These are phyloP conservation scores for Phytophthora crassamura DNA, from an alignment of 352 stramenopile genomes.

Conservation along the genomic window DNA sequence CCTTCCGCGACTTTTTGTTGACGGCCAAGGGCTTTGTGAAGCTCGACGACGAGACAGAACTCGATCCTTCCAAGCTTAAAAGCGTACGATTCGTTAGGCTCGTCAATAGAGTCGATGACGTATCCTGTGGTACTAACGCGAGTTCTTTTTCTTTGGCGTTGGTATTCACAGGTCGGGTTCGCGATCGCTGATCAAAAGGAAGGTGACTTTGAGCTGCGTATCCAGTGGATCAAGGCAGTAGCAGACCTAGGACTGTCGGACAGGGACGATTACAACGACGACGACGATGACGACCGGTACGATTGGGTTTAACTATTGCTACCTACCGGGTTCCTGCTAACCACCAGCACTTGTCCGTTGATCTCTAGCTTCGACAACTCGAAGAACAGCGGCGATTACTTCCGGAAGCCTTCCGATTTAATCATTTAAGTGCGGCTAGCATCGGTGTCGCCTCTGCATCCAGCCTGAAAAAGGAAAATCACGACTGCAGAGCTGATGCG, in stretches of 20 bases:
- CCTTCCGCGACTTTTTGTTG: slow-evolving; percentile 82
- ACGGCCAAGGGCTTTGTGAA: slow-evolving; percentile 87
- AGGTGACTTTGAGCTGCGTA: slow-evolving; percentile 82
- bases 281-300: slow-evolving; percentile 43
- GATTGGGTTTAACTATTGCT: neutral
- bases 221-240: slow-evolving; percentile 90
- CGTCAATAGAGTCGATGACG: neutral
- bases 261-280: slow-evolving; percentile 36
- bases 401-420: slow-evolving; percentile 69
- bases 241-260: slow-evolving; percentile 60
- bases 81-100: slow-evolving; percentile 49
- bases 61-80: slow-evolving; percentile 79
- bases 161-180: slow-evolving; percentile 66
- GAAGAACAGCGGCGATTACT: slow-evolving; percentile 42
- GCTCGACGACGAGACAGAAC: slow-evolving; percentile 73
- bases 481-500: neutral
- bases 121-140: neutral
- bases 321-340: neutral
- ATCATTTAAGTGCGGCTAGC: slow-evolving; percentile 50
- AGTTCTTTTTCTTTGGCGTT: neutral
- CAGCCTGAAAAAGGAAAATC: neutral
- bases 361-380: slow-evolving; percentile 38
- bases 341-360: slow-evolving; percentile 8
- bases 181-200: slow-evolving; percentile 88
- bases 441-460: slow-evolving; percentile 4